Evolutionary conservation across 2,329 filamentous ascomycete genomes (phyloP), one percentile per base, ranked within the genome.

Genomic region (Trichoderma brevicompactum): DNA sequence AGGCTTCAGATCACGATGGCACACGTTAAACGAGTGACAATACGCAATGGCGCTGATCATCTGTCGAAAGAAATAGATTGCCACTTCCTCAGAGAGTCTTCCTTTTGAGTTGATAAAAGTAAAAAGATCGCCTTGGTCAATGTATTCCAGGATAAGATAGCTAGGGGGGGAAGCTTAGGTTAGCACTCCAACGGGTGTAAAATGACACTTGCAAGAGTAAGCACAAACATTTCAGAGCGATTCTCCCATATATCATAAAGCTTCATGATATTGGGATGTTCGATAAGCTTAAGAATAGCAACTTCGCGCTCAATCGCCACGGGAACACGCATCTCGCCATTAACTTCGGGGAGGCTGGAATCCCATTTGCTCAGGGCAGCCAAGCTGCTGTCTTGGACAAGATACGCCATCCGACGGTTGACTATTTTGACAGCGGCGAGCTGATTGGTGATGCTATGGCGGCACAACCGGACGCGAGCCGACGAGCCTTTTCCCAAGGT

Each of bases 201-300:
- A 28, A 28, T 5, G 2, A 5, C 5, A 28, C 5, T 28, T 19
- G 23, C 3, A 46, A 48, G 10, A 15, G 8, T 13, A 23, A 23
- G 32, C 12, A 79, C 91, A 81, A 82, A 97, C 92, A 99, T 89
- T 77, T 99, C 94, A 65, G 92, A 91, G 23, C 92, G 86, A 74
- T 97, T 98, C 79, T 99, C 95, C 94, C 94, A 99, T 36, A 99
- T 94, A 78, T 99, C 95, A 75, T 94, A 95, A 9, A 99, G 81
- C 70, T 91, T 92, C 77, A 97, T 94, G 72, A 98, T 94, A 75
- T 98, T 95, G 6, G 90, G 92, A 78, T 99, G 95, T 73, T 97
- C 90, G 67, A 98, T 92, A 65, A 98, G 85, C 79, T 97, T 98
- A 85, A 99, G 92, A 71, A 99, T 96, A 38, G 94, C 93, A 46